These are phyloP conservation scores for Metarhizium brunneum DNA, from an alignment of 2,329 filamentous ascomycete genomes.

Conservation along the genomic window DNA sequence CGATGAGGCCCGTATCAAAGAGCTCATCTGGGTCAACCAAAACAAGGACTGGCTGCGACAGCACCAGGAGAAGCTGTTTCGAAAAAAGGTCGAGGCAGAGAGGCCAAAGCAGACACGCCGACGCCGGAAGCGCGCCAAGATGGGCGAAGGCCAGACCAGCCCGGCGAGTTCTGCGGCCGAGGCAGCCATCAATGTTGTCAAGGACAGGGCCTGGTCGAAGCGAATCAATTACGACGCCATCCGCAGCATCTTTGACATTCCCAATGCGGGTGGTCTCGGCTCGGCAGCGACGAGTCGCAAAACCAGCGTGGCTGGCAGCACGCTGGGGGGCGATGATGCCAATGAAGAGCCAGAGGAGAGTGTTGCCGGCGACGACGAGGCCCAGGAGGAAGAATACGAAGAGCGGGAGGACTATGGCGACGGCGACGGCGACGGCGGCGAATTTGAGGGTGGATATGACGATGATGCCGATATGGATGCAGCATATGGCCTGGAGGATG, in stretches of 20 bases:
- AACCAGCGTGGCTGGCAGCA: constrained; percentile 28
- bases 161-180: constrained; percentile 61
- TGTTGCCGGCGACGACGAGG: constrained; percentile 25
- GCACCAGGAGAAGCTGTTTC: constrained; percentile 75
- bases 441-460: constrained; percentile 24
- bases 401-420: constrained; percentile 28
- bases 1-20: constrained; percentile 72
- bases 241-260: constrained; percentile 44
- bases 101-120: constrained; percentile 49
- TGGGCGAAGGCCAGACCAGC: constrained; percentile 55
- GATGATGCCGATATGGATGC: constrained; percentile 28
- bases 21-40: constrained; percentile 86
- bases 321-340: constrained; percentile 24
- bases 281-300: constrained; percentile 40
- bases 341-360: constrained; percentile 26
- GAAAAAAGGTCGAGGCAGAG: constrained; percentile 54
- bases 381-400: constrained; percentile 18
- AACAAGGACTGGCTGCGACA: constrained; percentile 89
- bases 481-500: constrained; percentile 14
- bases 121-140: constrained; percentile 44
- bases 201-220: constrained; percentile 59
- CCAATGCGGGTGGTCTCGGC: constrained; percentile 34
- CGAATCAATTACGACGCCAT: constrained; percentile 67
- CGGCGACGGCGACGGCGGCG: constrained; percentile 25
- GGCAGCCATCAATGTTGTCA: constrained; percentile 58